Conservation (phyloP, 805 yeast species). For the Ogataea degrootiae region DNA sequence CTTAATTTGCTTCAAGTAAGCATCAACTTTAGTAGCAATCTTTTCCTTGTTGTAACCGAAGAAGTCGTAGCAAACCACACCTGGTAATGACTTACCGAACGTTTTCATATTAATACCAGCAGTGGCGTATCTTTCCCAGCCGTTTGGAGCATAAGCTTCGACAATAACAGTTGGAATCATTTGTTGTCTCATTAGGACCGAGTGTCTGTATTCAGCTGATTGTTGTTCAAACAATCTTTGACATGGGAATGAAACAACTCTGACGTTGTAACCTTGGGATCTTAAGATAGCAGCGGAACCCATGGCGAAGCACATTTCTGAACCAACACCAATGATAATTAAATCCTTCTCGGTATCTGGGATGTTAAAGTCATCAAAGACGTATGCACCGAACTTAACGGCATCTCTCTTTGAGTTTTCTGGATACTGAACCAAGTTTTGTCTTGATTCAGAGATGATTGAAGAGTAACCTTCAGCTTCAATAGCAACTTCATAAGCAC, state of each 20-base stretch:
- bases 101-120: slow-evolving; percentile 92
- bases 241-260: slow-evolving; percentile 91
- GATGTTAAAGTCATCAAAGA: slow-evolving; percentile 49
- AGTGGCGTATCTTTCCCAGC: slow-evolving; percentile 95
- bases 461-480: slow-evolving; percentile 60
- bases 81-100: slow-evolving; percentile 96
- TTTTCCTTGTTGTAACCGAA: slow-evolving; percentile 92
- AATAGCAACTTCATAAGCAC: slow-evolving; percentile 67
- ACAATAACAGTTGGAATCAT: slow-evolving; percentile 79
- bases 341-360: slow-evolving; percentile 49
- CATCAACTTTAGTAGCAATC: slow-evolving; percentile 47
- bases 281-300: slow-evolving; percentile 74
- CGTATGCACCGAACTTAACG: slow-evolving; percentile 93
- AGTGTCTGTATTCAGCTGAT: slow-evolving; percentile 70
- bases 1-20: slow-evolving; percentile 17
- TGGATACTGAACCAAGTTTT: slow-evolving; percentile 84
- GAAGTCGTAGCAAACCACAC: slow-evolving; percentile 69
- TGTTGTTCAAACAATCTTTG: slow-evolving; percentile 85
- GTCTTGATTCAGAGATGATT: slow-evolving; percentile 75
- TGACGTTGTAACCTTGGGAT: slow-evolving; percentile 60
- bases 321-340: slow-evolving; percentile 86
- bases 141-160: slow-evolving; percentile 86
- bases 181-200: slow-evolving; percentile 83
- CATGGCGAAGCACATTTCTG: slow-evolving; percentile 81
- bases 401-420: slow-evolving; percentile 79